phyloP scores from a whole-genome alignment of 352 stramenopile species.

The Phytophthora melonis region DNA sequence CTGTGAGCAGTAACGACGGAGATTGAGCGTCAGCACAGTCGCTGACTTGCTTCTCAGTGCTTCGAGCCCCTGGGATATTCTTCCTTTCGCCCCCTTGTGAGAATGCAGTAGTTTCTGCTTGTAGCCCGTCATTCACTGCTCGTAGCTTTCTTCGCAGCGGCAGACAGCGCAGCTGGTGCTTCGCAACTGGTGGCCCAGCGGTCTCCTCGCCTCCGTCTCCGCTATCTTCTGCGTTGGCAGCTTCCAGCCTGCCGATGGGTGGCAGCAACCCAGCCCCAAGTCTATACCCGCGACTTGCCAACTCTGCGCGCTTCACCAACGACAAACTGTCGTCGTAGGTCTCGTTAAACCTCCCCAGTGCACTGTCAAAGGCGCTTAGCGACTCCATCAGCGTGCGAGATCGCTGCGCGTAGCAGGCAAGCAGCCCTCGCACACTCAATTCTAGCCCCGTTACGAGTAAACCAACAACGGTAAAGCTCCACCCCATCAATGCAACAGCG shows the following conservation, averaged over 20 bases:
- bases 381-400: conserved; percentile 15
- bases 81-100: not conserved
- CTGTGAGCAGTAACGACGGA: conserved; percentile 68
- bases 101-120: conserved; percentile 9
- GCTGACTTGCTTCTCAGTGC: not conserved
- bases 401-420: conserved; percentile 26
- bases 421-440: conserved; percentile 18
- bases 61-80: not conserved
- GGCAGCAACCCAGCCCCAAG: conserved; percentile 56
- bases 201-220: not conserved
- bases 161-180: conserved; percentile 46
- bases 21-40: conserved; percentile 17
- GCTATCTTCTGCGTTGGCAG: conserved; percentile 3
- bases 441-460: conserved; percentile 16
- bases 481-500: not conserved
- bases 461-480: not conserved
- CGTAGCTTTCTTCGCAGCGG: conserved; percentile 51
- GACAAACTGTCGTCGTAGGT: conserved; percentile 48
- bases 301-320: conserved; percentile 68
- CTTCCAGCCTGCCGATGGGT: conserved; percentile 64
- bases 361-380: conserved; percentile 15
- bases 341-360: conserved; percentile 26
- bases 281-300: conserved; percentile 61
- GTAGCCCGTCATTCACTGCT: conserved; percentile 57
- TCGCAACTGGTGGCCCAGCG: conserved; percentile 3